A percentile compares a stretch with the other conserved stretches of the same genome.
phyloP scores from a whole-genome alignment of 2,329 filamentous ascomycete species.

The Botryotinia narcissicola region DNA sequence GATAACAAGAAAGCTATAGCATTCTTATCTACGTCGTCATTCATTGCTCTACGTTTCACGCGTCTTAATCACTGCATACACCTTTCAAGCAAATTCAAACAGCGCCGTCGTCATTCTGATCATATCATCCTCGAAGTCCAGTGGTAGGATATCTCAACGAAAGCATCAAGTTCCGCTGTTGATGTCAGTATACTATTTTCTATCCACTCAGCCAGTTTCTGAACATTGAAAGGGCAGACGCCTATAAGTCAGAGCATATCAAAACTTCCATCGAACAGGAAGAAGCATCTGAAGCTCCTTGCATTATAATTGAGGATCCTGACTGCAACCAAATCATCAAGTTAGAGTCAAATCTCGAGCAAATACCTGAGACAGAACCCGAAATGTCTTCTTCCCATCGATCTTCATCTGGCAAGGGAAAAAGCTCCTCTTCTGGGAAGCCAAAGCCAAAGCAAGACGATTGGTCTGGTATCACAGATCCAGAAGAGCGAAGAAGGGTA shows the following conservation, averaged over 20 bases:
- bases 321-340: slow-evolving; percentile 28
- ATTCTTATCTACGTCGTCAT: neutral
- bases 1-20: neutral
- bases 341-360: slow-evolving; percentile 22
- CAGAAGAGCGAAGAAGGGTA: slow-evolving; percentile 68
- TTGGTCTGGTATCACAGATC: slow-evolving; percentile 68
- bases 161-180: slow-evolving; percentile 25
- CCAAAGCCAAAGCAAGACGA: slow-evolving; percentile 52
- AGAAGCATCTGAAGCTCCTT: slow-evolving; percentile 24
- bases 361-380: slow-evolving; percentile 33
- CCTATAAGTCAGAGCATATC: slow-evolving; percentile 27
- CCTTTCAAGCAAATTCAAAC: neutral
- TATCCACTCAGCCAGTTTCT: slow-evolving; percentile 19
- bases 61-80: neutral
- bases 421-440: slow-evolving; percentile 31
- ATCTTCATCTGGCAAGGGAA: slow-evolving; percentile 31
- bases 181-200: slow-evolving; percentile 29
- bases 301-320: slow-evolving; percentile 33
- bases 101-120: neutral
- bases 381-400: slow-evolving; percentile 37
- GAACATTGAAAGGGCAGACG: slow-evolving; percentile 28
- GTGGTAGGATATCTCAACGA: neutral
- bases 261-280: slow-evolving; percentile 23
- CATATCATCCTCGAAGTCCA: neutral
- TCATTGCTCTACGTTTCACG: neutral